Percentiles rank a stretch among this genome's conserved stretches.
Conservation (phyloP, 768 basidiomycete species). For the Boletus rufocinnamomeus region DNA sequence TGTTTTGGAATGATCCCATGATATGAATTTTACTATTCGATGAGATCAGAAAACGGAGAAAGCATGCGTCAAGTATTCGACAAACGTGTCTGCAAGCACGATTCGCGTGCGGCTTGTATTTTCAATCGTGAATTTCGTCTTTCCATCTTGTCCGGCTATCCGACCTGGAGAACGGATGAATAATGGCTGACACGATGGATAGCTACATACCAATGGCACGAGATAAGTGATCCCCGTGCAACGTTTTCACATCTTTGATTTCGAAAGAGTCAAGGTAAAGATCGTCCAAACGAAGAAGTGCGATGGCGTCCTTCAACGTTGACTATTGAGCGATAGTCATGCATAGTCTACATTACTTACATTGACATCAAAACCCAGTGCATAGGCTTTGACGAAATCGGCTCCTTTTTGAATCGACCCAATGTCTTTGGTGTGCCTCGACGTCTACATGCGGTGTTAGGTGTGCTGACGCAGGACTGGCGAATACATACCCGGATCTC, state of each 20-base stretch:
- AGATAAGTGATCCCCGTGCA: slow-evolving; percentile 97
- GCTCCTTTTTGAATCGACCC: slow-evolving; percentile 96
- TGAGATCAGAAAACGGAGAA: slow-evolving; percentile 8
- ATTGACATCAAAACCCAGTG: slow-evolving; percentile 93
- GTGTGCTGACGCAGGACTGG: background rate
- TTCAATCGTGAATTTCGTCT: slow-evolving; percentile 98
- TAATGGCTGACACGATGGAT: background rate
- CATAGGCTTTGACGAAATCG: slow-evolving; percentile 94
- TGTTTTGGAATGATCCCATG: slow-evolving; percentile 97
- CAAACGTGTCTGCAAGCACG: slow-evolving; percentile 95
- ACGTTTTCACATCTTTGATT: slow-evolving; percentile 98
- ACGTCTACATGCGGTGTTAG: slow-evolving; percentile 58
- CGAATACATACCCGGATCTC: slow-evolving; percentile 79
- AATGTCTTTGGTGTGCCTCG: slow-evolving; percentile 90
- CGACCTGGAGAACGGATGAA: slow-evolving; percentile 57
- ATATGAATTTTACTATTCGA: slow-evolving; percentile 90
- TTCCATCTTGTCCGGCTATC: slow-evolving; percentile 98
- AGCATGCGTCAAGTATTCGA: slow-evolving; percentile 16
- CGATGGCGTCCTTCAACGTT: slow-evolving; percentile 79
- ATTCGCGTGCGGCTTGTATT: slow-evolving; percentile 97
- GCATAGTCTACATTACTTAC: slow-evolving; percentile 45
- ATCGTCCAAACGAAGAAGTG: slow-evolving; percentile 92
- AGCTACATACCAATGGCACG: slow-evolving; percentile 82
- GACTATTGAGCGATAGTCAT: slow-evolving; percentile 1
- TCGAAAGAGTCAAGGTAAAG: slow-evolving; percentile 98